Evolutionary conservation across 495 filamentous ascomycete genomes (phyloP), one percentile per base, ranked within the genome.

Genomic region (Elaphomyces granulatus): DNA sequence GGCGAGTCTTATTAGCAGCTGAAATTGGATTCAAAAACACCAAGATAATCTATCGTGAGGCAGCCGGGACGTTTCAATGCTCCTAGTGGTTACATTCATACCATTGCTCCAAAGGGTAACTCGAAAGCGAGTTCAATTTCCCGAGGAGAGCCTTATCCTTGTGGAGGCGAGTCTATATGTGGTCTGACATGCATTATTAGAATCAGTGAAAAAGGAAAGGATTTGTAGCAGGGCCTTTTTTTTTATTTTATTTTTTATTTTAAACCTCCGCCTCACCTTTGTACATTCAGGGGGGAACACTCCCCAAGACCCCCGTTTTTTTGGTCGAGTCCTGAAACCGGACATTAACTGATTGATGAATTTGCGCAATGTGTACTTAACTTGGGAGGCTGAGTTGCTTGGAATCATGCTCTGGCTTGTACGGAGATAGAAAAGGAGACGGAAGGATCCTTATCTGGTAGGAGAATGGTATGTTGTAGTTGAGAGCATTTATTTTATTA

Each of bases 1-100:
- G 70, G 65, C 15, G 74, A 74, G 15, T 54, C 61, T 31, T 71
- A 71, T 45, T 71, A 63, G 44, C 18, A n/a, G 2, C 8, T 20
- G 16, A 41, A 32, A n/a, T 28, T 28, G 12, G 23, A 12, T 28
- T 28, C 23, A 28, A 6, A 12, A 6, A 28, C 23, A 12, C 23
- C 12, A 12, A 28, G 12, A 28, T 6, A 28, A 28, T 28, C 12
- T 28, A n/a, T n/a, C n/a, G n/a, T n/a, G n/a, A n/a, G n/a, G n/a
- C n/a, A n/a, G n/a, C 23, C 6, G 6, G 23, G 23, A 28, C 12
- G 12, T 28, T 6, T 6, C 12, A 28, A 6, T 28, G 23, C 23
- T 6, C 23, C 23, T 12, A 12, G 12, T 6, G 6, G 23, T 28
- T 12, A 28, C 23, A 28, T 28, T 12, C 23, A 28, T 6, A 28